A percentile compares a stretch with the other conserved stretches of the same genome.
Conservation (phyloP, 2,329 filamentous ascomycete species). For the Lachnellula suecica region DNA sequence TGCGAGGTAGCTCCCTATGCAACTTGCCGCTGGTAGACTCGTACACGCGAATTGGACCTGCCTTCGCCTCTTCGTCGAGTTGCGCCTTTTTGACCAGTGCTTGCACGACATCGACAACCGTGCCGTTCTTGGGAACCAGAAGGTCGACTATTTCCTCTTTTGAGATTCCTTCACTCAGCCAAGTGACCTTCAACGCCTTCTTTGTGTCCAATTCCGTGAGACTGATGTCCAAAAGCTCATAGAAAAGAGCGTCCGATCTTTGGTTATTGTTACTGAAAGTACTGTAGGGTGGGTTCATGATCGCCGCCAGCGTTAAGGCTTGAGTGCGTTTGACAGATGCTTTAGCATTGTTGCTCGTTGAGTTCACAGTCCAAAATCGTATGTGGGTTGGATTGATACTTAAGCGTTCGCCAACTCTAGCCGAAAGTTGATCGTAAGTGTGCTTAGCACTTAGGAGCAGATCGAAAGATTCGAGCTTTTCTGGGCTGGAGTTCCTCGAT, state of each 20-base stretch:
- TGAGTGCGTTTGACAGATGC: constrained; percentile 70
- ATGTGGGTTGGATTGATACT: constrained; percentile 80
- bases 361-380: constrained; percentile 85
- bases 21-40: constrained; percentile 83
- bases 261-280: constrained; percentile 70
- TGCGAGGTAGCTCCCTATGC: constrained; percentile 71
- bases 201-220: constrained; percentile 90
- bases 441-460: constrained; percentile 84
- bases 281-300: constrained; percentile 74
- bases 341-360: constrained; percentile 75
- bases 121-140: constrained; percentile 84
- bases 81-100: constrained; percentile 78
- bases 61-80: constrained; percentile 69
- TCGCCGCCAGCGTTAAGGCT: constrained; percentile 68
- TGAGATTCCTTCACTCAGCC: constrained; percentile 84
- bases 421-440: constrained; percentile 81
- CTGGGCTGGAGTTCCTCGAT: constrained; percentile 45
- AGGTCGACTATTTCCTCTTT: constrained; percentile 88
- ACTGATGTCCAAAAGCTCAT: constrained; percentile 92
- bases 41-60: constrained; percentile 73
- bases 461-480: constrained; percentile 66
- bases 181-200: constrained; percentile 79
- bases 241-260: constrained; percentile 78
- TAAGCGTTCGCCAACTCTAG: constrained; percentile 78
- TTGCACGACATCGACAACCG: constrained; percentile 73